Evolutionary conservation across 805 yeast genomes (phyloP).

Genomic region (Grigorovia jiainica): DNA sequence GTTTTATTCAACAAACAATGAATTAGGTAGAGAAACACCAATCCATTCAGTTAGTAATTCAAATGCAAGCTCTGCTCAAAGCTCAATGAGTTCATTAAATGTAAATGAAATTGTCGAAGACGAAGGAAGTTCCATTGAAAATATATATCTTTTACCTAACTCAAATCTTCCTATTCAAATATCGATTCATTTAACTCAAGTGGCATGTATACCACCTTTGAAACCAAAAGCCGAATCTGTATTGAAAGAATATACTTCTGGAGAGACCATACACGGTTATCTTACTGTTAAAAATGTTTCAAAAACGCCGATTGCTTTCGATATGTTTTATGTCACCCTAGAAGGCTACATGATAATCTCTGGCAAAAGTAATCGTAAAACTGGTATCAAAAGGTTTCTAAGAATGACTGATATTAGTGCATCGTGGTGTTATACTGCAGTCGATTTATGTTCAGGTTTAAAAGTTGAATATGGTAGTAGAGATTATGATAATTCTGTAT

Average conservation of each 20-base stretch:
- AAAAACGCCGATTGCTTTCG: constrained; percentile 38
- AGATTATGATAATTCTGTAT: constrained; percentile 19
- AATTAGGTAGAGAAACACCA: background rate
- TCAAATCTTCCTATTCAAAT: constrained; percentile 15
- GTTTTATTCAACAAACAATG: background rate
- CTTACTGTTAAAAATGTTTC: constrained; percentile 35
- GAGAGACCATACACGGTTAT: constrained; percentile 46
- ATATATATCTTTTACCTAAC: constrained; percentile 17
- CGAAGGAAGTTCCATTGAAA: constrained; percentile 15
- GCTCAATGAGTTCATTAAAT: background rate
- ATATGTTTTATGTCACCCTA: constrained; percentile 47
- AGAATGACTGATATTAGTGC: constrained; percentile 46
- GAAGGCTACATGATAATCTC: constrained; percentile 36
- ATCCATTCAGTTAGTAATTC: background rate
- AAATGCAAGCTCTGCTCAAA: background rate
- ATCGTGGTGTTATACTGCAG: constrained; percentile 36
- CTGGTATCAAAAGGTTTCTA: constrained; percentile 32
- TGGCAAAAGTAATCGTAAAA: constrained; percentile 2
- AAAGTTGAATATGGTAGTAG: constrained; percentile 15
- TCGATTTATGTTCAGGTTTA: constrained; percentile 41
- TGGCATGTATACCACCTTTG: constrained; percentile 13
- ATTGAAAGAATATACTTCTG: constrained; percentile 42
- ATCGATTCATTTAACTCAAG: constrained; percentile 13
- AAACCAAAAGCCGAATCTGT: constrained; percentile 25
- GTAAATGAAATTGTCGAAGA: constrained; percentile 6